Percentiles rank a stretch among this genome's conserved stretches.
Evolutionary conservation across 139 green algal species (phyloP).

Genomic region (Tetradesmus obliquus): DNA sequence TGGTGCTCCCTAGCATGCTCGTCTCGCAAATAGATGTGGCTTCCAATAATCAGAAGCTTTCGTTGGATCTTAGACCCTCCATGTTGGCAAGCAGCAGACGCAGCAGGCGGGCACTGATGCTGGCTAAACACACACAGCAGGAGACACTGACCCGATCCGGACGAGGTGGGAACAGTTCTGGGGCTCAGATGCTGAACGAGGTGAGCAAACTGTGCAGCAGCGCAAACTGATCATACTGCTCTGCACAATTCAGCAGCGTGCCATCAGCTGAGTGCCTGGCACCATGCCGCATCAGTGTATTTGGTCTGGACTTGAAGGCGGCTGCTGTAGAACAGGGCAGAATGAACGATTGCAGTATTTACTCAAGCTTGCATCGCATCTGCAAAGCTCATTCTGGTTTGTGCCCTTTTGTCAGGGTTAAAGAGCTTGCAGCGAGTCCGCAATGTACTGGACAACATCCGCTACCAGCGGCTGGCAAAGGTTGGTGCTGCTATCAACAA

Average conservation of each 20-base stretch:
- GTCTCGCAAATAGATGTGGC: background rate
- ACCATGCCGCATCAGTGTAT: no score
- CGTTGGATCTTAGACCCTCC: background rate
- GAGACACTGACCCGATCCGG: conserved; percentile 68
- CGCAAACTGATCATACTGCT: background rate
- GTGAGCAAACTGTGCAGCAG: background rate
- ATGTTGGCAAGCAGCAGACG: background rate
- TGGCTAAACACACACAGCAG: conserved; percentile 80
- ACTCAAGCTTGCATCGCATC: no score
- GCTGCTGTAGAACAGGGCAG: no score
- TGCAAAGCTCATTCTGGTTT: no score
- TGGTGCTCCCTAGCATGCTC: background rate
- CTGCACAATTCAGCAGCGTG: background rate
- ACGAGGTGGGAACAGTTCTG: conserved; percentile 47
- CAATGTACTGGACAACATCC: background rate
- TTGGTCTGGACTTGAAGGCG: no score
- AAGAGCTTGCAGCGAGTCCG: background rate
- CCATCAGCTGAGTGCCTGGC: no score
- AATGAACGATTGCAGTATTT: background rate
- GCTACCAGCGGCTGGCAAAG: conserved; percentile 16
- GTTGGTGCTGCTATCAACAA: background rate
- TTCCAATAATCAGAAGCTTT: background rate
- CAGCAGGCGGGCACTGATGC: background rate
- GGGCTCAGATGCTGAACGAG: background rate
- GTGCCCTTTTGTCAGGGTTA: background rate